A percentile compares a stretch with the other conserved stretches of the same genome.
Evolutionary conservation across 108 stramenopile genomes (phyloP).

Genomic region (Schizochytrium sp.): DNA sequence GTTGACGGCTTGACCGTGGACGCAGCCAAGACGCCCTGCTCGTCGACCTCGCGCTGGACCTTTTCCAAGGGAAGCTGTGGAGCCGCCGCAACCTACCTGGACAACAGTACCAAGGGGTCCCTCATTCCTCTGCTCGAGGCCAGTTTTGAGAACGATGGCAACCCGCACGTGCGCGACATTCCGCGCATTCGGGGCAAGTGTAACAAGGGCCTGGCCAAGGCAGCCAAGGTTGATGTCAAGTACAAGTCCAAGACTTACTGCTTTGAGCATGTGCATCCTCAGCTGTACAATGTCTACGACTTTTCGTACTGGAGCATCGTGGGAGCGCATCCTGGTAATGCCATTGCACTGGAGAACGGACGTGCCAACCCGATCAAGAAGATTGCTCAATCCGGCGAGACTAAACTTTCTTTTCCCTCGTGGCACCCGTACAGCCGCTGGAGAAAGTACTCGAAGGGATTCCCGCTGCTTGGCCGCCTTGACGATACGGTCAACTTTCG

Average conservation of each 20-base stretch:
- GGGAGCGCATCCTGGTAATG: neutral
- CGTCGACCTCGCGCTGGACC: too few species aligned
- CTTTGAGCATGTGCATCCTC: conserved; percentile 49
- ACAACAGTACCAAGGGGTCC: too few species aligned
- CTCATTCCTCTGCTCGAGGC: too few species aligned
- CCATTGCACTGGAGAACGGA: neutral
- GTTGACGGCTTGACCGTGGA: neutral
- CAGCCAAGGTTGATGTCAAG: too few species aligned
- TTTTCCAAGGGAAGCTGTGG: too few species aligned
- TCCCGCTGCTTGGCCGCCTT: conserved; percentile 7
- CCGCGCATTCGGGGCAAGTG: too few species aligned
- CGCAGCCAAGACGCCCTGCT: neutral
- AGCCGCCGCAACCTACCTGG: too few species aligned
- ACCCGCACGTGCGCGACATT: too few species aligned
- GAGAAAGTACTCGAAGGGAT: conserved; percentile 14
- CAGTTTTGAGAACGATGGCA: too few species aligned
- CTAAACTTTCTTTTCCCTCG: neutral
- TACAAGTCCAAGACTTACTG: neutral
- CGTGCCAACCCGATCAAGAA: conserved; percentile 1
- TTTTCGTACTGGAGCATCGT: conserved; percentile 23
- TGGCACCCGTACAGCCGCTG: neutral
- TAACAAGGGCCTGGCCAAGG: too few species aligned
- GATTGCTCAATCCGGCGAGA: neutral
- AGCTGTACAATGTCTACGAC: conserved; percentile 35
- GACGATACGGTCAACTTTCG: conserved; percentile 28